Evolutionary conservation across 139 green algal genomes (phyloP), one percentile per base, ranked within the genome.

Genomic region (Nannochloris sp.): DNA sequence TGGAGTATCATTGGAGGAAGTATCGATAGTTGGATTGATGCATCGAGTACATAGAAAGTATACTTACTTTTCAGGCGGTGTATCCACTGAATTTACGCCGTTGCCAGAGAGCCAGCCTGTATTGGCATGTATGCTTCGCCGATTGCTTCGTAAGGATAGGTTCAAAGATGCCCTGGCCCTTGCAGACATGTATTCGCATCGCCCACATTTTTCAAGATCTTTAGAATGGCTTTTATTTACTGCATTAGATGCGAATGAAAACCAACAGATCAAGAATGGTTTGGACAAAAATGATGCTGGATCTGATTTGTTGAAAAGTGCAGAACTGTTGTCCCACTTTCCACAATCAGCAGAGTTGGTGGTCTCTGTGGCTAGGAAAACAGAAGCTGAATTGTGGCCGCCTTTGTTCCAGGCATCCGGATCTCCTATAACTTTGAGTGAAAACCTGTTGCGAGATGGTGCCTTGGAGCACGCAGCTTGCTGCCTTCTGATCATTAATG

Each of bases 151-250:
- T 56, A 67, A 80, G 51, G 85, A 79, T 23, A 57, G 65, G n/a
- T 37, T 53, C 15, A 44, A 59, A 11, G 64, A 78, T 61, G 73
- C 74, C 21, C n/a, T 89, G 10, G 61, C 75, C 14, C 72, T 96
- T 29, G 88, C 88, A 60, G 55, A 50, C 3, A 55, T 48, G 46
- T 48, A 76, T 68, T 58, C 70, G 12, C 46, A 65, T 19, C 86
- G 81, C 0, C 86, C 85, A 1, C 83, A 95, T 73, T 95, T 96
- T 70, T 72, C 78, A 1, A 72, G 86, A 31, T 95, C 87, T 15
- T 73, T 97, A 54, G 91, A 98, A 74, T 97, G 92, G 92, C 81
- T 98, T 63, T 79, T 97, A 10, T 96, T 95, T 81, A 96, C 88
- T 0, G 69, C 89, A 1, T 80, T 98, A 51, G 88, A 97, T 44